Evolutionary conservation across 2,329 filamentous ascomycete genomes (phyloP).

Genomic region (Pestalotiopsis sp.): DNA sequence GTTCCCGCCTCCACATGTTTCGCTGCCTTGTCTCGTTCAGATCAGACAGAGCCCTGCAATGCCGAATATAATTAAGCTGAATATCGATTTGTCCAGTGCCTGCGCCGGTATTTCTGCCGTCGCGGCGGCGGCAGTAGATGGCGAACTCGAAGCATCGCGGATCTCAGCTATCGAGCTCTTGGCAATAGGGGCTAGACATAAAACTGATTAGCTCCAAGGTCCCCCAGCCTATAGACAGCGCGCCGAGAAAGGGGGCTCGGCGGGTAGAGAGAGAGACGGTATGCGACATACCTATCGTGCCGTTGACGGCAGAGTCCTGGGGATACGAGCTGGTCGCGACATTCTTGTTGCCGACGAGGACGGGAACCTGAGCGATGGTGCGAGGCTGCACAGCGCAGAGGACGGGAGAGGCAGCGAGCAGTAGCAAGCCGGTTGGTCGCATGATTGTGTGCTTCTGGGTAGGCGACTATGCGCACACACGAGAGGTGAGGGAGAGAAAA

Average conservation of each 20-base stretch:
- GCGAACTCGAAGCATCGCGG: slow-evolving; percentile 4
- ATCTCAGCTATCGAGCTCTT: slow-evolving; percentile 9
- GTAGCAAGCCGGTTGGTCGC: slow-evolving; percentile 11
- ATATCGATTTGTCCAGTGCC: slow-evolving; percentile 19
- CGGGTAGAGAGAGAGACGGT: neutral
- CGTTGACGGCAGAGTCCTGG: slow-evolving; percentile 7
- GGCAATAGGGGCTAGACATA: slow-evolving; percentile 1
- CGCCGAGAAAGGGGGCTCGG: neutral
- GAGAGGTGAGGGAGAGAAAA: neutral
- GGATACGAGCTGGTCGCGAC: slow-evolving; percentile 12
- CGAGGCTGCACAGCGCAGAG: slow-evolving; percentile 12
- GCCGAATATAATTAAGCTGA: slow-evolving; percentile 20
- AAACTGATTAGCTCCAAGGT: neutral
- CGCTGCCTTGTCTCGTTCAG: slow-evolving; percentile 1
- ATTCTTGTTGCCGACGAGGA: slow-evolving; percentile 10
- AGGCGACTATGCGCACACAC: neutral
- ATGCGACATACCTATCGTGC: slow-evolving; percentile 13
- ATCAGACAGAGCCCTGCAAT: slow-evolving; percentile 19
- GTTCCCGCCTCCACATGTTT: neutral
- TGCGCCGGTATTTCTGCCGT: slow-evolving; percentile 16
- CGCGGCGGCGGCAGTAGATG: slow-evolving; percentile 12
- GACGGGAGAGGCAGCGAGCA: slow-evolving; percentile 5
- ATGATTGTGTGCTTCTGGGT: slow-evolving; percentile 8
- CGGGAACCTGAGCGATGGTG: slow-evolving; percentile 11
- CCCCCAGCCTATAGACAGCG: neutral